Conservation (phyloP, 2,329 filamentous ascomycete species). For the Neofusicoccum cordaticola region DNA sequence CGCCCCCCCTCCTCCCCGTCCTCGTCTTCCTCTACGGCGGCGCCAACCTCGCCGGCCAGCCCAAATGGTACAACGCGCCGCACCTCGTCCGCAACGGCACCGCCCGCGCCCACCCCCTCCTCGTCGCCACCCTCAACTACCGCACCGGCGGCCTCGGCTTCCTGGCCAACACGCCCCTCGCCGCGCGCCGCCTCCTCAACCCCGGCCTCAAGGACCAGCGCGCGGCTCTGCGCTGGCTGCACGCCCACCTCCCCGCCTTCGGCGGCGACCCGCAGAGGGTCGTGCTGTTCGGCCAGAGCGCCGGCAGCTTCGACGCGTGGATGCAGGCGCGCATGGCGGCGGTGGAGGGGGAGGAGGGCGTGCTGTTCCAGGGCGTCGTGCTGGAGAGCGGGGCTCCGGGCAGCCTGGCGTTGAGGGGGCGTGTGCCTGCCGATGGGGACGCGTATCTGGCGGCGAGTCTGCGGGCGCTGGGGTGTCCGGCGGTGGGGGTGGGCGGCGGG, state of each 20-base stretch:
- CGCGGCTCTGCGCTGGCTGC: slow-evolving; percentile 46
- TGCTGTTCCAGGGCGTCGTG: slow-evolving; percentile 39
- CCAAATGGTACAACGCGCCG: slow-evolving; percentile 30
- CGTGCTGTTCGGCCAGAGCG: slow-evolving; percentile 37
- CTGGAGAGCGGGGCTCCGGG: slow-evolving; percentile 39
- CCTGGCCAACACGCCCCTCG: slow-evolving; percentile 52
- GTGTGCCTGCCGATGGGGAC: slow-evolving; percentile 26
- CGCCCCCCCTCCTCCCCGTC: slow-evolving; percentile 39
- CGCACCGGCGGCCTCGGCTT: slow-evolving; percentile 74
- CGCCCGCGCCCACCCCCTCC: slow-evolving; percentile 58
- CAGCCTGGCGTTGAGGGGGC: slow-evolving; percentile 28
- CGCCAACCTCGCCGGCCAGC: slow-evolving; percentile 18
- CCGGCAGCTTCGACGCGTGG: slow-evolving; percentile 38
- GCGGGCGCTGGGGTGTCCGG: neutral
- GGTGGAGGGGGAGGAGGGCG: slow-evolving; percentile 40
- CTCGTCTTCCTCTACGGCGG: slow-evolving; percentile 27
- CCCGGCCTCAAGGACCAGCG: slow-evolving; percentile 46
- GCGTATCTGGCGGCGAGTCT: slow-evolving; percentile 29
- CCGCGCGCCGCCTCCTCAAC: slow-evolving; percentile 50
- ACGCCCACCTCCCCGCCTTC: slow-evolving; percentile 43
- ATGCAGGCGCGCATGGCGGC: slow-evolving; percentile 30
- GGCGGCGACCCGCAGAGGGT: slow-evolving; percentile 39
- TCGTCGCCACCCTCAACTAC: slow-evolving; percentile 78
- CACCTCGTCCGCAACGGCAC: slow-evolving; percentile 22
- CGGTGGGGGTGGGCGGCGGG: neutral